These are phyloP conservation scores for Ophiostoma sp. DNA, from an alignment of 2,329 filamentous ascomycete species.

Conservation along the genomic window DNA sequence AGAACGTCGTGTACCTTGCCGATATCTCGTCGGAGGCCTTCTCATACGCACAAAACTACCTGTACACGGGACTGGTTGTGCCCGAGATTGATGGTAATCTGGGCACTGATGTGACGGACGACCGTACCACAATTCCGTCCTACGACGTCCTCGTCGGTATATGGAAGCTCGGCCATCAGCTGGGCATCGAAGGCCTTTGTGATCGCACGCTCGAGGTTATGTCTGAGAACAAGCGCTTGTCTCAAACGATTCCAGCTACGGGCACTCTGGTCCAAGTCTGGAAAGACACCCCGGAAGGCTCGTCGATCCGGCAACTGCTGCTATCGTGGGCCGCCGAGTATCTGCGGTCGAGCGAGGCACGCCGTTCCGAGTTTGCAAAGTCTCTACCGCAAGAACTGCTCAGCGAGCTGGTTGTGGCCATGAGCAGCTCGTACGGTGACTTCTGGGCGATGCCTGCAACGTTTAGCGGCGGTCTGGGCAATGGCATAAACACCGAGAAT, in stretches of 20 bases:
- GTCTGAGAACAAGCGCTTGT: slow-evolving; percentile 49
- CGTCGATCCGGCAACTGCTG: slow-evolving; percentile 53
- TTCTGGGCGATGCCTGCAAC: slow-evolving; percentile 35
- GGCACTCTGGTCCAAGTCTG: slow-evolving; percentile 56
- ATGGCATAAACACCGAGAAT: not conserved
- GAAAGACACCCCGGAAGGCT: slow-evolving; percentile 57
- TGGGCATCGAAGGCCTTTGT: slow-evolving; percentile 51
- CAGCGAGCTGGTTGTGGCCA: slow-evolving; percentile 56
- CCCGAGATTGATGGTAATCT: slow-evolving; percentile 25
- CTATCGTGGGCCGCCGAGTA: slow-evolving; percentile 60
- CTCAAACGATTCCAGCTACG: slow-evolving; percentile 52
- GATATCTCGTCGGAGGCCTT: slow-evolving; percentile 47
- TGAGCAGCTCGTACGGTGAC: slow-evolving; percentile 42
- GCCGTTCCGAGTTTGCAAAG: slow-evolving; percentile 53
- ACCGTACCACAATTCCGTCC: slow-evolving; percentile 39
- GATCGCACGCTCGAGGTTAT: slow-evolving; percentile 53
- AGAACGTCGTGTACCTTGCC: slow-evolving; percentile 47
- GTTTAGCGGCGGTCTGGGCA: not conserved
- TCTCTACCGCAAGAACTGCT: slow-evolving; percentile 58
- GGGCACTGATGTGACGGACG: not conserved
- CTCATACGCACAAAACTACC: slow-evolving; percentile 49
- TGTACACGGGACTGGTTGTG: slow-evolving; percentile 48
- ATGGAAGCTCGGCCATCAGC: slow-evolving; percentile 51
- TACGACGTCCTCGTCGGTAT: slow-evolving; percentile 52
- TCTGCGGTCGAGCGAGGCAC: slow-evolving; percentile 51